Conservation (phyloP, 306 rosid genomes). For the Prunus mongolica region DNA sequence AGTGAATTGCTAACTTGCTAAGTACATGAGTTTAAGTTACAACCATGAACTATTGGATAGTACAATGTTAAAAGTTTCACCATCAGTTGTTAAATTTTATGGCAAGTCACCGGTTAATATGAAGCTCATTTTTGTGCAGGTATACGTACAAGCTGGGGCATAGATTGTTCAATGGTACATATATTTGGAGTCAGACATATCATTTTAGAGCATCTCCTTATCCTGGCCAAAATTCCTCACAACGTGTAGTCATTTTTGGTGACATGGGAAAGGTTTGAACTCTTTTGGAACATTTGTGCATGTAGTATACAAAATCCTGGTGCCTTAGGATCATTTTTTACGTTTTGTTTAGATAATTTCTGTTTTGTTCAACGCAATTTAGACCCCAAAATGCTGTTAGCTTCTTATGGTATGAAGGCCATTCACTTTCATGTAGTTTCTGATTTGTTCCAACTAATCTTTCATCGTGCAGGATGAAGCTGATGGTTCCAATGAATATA, state of each 20-base stretch:
- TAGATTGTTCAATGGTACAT: constrained; percentile 49
- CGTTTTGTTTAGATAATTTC: neutral
- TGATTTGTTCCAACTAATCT: neutral
- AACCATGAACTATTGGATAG: neutral
- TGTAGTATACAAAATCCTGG: neutral
- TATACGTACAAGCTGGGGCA: constrained; percentile 71
- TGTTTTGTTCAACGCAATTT: neutral
- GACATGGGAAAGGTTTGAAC: constrained; percentile 84
- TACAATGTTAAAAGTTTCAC: neutral
- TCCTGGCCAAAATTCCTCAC: constrained; percentile 82
- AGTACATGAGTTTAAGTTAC: neutral
- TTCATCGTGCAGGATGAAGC: constrained; percentile 44
- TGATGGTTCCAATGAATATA: constrained; percentile 88
- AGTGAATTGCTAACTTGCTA: neutral
- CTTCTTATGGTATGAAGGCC: neutral
- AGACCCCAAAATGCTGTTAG: neutral
- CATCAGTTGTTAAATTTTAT: neutral
- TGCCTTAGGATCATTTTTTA: neutral
- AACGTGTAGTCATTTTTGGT: constrained; percentile 74
- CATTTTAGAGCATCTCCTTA: constrained; percentile 72
- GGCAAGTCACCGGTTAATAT: neutral
- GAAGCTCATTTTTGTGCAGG: constrained; percentile 32
- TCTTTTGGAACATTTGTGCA: neutral
- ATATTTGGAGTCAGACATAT: constrained; percentile 58
- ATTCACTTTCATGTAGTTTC: neutral